Evolutionary conservation across 1,284 basidiomycete species (phyloP), one percentile per base, ranked within the genome.

Genomic region (Irpex sp.): DNA sequence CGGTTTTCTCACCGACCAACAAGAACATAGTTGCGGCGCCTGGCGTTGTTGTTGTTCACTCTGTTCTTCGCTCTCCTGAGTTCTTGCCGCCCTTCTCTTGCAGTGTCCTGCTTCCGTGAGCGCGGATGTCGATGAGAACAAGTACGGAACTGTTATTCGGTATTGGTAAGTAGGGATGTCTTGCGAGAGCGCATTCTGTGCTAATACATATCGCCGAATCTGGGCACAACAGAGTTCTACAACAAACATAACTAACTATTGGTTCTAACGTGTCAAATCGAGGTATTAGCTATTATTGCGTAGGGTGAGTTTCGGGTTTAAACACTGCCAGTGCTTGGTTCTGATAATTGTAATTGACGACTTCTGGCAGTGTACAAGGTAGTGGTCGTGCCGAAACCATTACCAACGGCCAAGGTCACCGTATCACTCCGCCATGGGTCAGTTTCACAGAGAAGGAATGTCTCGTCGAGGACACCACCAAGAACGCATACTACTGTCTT

Each of bases 391-490:
- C 98, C 58, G 97, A 99, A 85, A 98, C 98, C 78, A 97, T 98
- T 79, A 96, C 97, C 82, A 98, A 98, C 85, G 97, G 98, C 87
- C 97, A 98, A 83, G 97, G 97, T 82, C 95, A 98, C 86, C 96
- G 97, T 84, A 98, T 98, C 83, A 98, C 97, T 38, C 97, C 97
- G 59, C 98, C 96, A 80, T 97, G 95, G 95, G 97, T 98, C 76
- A 88, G 89, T 75, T 98, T 98, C 86, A 90, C 92, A 65, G 94
- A 97, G 9, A 95, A 97, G 1, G 98, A 99, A 84, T 93, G 97
- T 82, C 89, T 99, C 80, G 90, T 96, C 73, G 94, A 93, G 77
- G 94, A 96, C 81, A 85, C 88, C 67, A 94, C 94, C 59, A 96
- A 94, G 82, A 95, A 95, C 76, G 93, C 92, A 0, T 94, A 88